A percentile compares a stretch with the other conserved stretches of the same genome.
Evolutionary conservation across 768 basidiomycete species (phyloP).

Genomic region (Boletus barrowsii): DNA sequence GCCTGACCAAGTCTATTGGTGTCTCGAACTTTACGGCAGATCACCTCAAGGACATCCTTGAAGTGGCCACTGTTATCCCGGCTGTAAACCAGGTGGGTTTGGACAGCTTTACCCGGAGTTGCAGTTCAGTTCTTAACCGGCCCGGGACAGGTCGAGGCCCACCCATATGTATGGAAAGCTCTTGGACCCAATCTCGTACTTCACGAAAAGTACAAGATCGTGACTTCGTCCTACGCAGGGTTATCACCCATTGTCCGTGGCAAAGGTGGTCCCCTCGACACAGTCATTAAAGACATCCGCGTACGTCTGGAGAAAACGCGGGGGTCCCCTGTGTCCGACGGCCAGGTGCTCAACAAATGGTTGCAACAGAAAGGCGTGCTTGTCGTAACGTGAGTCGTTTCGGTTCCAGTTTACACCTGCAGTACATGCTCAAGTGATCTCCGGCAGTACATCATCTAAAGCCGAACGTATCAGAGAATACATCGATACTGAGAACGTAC

Average conservation of each 20-base stretch:
- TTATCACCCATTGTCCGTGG: slow-evolving; percentile 36
- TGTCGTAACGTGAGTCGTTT: slow-evolving; percentile 29
- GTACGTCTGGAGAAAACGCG: slow-evolving; percentile 25
- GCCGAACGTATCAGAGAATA: slow-evolving; percentile 33
- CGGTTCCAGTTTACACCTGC: neutral
- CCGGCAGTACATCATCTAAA: slow-evolving; percentile 33
- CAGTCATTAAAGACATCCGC: slow-evolving; percentile 35
- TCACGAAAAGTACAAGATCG: slow-evolving; percentile 37
- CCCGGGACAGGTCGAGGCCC: slow-evolving; percentile 44
- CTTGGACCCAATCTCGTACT: slow-evolving; percentile 35
- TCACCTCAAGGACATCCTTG: slow-evolving; percentile 43
- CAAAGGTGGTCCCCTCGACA: slow-evolving; percentile 39
- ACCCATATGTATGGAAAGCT: slow-evolving; percentile 49
- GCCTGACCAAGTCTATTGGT: slow-evolving; percentile 43
- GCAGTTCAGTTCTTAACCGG: neutral
- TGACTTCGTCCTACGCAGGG: slow-evolving; percentile 40
- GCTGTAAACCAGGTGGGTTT: slow-evolving; percentile 50
- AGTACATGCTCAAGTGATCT: neutral
- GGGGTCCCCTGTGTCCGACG: slow-evolving; percentile 24
- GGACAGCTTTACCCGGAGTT: neutral
- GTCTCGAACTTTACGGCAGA: slow-evolving; percentile 53
- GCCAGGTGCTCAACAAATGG: slow-evolving; percentile 32
- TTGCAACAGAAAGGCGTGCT: slow-evolving; percentile 28
- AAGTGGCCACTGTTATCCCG: slow-evolving; percentile 43
- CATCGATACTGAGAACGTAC: slow-evolving; percentile 27